phyloP scores from a whole-genome alignment of 2,329 filamentous ascomycete genomes.

The Ustulina deusta region DNA sequence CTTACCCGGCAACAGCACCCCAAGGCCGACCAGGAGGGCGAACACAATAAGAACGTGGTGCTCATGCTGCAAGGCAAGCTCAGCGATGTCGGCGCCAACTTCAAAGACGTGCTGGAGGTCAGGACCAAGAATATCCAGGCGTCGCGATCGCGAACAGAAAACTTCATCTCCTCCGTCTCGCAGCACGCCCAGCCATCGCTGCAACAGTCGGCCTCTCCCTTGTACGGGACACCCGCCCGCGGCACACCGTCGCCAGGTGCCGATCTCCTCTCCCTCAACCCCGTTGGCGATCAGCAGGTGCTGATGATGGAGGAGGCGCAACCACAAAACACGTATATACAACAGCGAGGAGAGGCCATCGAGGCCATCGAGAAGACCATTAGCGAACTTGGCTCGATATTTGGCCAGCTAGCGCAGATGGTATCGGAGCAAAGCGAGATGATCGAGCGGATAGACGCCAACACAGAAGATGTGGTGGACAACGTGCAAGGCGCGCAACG shows the following conservation, averaged over 20 bases:
- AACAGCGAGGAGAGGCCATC: conserved; percentile 93
- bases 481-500: conserved; percentile 97
- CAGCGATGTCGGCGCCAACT: conserved; percentile 91
- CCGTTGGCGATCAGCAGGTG: conserved; percentile 86
- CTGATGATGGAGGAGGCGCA: conserved; percentile 94
- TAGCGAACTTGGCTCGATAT: conserved; percentile 89
- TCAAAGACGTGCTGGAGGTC: conserved; percentile 97
- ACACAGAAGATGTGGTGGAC: conserved; percentile 97
- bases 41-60: conserved; percentile 98
- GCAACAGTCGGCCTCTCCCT: conserved; percentile 81
- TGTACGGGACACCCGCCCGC: conserved; percentile 79
- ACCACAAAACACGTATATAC: conserved; percentile 87
- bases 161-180: conserved; percentile 92
- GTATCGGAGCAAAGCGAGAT: conserved; percentile 95
- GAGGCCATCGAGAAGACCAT: conserved; percentile 98
- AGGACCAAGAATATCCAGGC: conserved; percentile 98
- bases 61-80: conserved; percentile 91
- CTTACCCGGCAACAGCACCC: conserved; percentile 83
- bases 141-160: conserved; percentile 89
- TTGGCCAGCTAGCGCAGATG: conserved; percentile 95
- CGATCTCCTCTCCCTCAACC: conserved; percentile 87
- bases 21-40: conserved; percentile 81
- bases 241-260: conserved; percentile 71
- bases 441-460: conserved; percentile 96
- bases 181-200: conserved; percentile 77